These are phyloP conservation scores for Luvunga scandens DNA, from an alignment of 345 rosid genomes.

Conservation along the genomic window DNA sequence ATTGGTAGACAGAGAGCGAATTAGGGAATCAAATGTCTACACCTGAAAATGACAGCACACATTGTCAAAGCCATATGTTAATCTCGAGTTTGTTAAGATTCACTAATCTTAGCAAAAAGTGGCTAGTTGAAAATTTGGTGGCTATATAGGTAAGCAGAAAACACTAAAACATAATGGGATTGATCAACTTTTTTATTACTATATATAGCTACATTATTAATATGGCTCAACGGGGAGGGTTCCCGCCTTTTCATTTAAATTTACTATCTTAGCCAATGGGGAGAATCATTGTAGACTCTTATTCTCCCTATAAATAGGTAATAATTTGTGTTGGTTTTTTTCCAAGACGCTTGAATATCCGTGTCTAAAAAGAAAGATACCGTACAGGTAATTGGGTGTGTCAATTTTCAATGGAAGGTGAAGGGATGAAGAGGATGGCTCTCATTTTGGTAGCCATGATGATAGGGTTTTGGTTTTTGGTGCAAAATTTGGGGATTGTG, in stretches of 20 bases:
- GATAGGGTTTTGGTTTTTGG: constrained; percentile 5
- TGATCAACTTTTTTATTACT: background rate
- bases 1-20: constrained; percentile 8
- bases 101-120: constrained; percentile 4
- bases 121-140: constrained; percentile 5
- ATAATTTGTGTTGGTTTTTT: background rate
- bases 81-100: constrained; percentile 5
- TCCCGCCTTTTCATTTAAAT: background rate
- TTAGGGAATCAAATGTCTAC: constrained; percentile 9
- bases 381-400: background rate
- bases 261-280: background rate
- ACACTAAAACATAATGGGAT: constrained; percentile 2
- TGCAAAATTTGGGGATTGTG: constrained; percentile 18
- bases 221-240: background rate
- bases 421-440: constrained; percentile 4
- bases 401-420: constrained; percentile 8
- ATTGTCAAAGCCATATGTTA: background rate
- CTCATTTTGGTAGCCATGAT: background rate
- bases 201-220: background rate
- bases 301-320: constrained; percentile 21
- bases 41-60: constrained; percentile 9
- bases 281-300: background rate
- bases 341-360: background rate
- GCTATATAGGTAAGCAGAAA: constrained; percentile 12
- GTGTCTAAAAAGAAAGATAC: background rate